These are phyloP conservation scores for Microcyclospora tardicrescens DNA, from an alignment of 2,329 filamentous ascomycete species.

Conservation along the genomic window DNA sequence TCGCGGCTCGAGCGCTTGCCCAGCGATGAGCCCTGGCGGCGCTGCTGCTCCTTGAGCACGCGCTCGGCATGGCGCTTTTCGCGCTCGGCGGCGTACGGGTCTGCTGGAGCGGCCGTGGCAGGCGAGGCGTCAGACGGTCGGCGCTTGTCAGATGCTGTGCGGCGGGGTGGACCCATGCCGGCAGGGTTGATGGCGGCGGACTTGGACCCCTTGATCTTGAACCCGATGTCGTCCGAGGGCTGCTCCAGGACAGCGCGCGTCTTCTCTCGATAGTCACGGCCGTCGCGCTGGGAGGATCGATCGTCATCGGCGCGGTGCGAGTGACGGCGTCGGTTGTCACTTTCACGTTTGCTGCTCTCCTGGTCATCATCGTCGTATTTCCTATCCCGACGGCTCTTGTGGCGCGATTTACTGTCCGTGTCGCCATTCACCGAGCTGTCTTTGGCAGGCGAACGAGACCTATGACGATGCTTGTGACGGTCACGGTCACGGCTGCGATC, in stretches of 20 bases:
- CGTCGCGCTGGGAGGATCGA: conserved; percentile 24
- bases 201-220: conserved; percentile 34
- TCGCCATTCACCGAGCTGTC: conserved; percentile 17
- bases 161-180: conserved; percentile 15
- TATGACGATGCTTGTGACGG: conserved; percentile 28
- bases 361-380: conserved; percentile 14
- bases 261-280: conserved; percentile 19
- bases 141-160: conserved; percentile 2
- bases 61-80: conserved; percentile 25
- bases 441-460: conserved; percentile 26
- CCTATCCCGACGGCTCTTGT: conserved; percentile 26
- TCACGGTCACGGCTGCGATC: conserved; percentile 35
- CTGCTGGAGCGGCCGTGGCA: conserved; percentile 8
- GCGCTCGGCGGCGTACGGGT: conserved; percentile 23
- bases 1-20: conserved; percentile 21
- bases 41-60: conserved; percentile 55
- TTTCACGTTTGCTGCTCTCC: conserved; percentile 8
- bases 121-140: conserved; percentile 4
- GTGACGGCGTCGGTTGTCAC: conserved; percentile 18
- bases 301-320: conserved; percentile 35
- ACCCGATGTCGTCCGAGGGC: conserved; percentile 29
- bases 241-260: conserved; percentile 12
- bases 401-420: conserved; percentile 15
- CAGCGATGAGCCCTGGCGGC: conserved; percentile 38
- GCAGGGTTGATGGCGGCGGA: conserved; percentile 16